Conservation (phyloP, 1,284 basidiomycete genomes). For the Ceratobasidium sp. region DNA sequence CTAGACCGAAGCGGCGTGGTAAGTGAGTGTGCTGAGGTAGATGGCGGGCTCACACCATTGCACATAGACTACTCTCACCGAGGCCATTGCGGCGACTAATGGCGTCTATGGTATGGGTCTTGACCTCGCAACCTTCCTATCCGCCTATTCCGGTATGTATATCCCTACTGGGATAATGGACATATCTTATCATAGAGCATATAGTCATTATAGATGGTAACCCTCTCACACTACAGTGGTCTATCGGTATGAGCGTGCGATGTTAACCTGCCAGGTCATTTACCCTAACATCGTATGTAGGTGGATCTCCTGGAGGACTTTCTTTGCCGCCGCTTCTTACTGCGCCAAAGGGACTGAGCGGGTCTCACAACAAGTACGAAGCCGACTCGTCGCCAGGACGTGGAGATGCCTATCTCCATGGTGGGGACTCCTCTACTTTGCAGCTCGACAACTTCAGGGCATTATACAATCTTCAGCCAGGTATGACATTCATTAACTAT, state of each 20-base stretch:
- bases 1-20: conserved; percentile 15
- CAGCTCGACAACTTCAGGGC: not conserved
- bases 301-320: not conserved
- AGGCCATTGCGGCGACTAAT: not conserved
- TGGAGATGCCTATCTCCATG: conserved; percentile 21
- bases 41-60: too few species aligned
- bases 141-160: not conserved
- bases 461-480: conserved; percentile 2
- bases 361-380: conserved; percentile 30
- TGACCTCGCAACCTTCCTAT: not conserved
- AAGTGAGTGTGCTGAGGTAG: not conserved
- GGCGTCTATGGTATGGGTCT: conserved; percentile 12
- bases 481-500: not conserved
- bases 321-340: not conserved
- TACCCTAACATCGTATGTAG: not conserved
- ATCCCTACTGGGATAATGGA: not conserved
- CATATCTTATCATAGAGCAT: not conserved
- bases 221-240: not conserved
- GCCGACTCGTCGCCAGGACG: not conserved
- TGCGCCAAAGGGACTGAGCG: conserved; percentile 12
- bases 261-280: not conserved
- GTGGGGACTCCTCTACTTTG: conserved; percentile 9
- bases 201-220: conserved; percentile 2
- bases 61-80: not conserved
- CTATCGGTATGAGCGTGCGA: conserved; percentile 15